Conservation (phyloP, 148 eudicot species). For the Talinum fruticosum region DNA sequence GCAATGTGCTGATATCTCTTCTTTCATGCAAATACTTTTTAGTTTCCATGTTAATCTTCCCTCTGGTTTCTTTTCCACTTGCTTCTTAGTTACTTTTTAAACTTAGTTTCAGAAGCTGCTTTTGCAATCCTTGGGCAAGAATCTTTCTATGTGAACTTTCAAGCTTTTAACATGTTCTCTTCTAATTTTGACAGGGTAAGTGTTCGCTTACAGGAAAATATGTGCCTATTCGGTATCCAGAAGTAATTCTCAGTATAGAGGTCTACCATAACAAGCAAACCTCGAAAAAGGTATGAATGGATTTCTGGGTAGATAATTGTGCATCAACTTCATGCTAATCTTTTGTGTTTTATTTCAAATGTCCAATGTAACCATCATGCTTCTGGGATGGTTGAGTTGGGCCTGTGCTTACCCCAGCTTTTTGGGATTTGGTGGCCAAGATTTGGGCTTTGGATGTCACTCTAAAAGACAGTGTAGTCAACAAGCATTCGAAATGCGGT, state of each 20-base stretch:
- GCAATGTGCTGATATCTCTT: too few relatives aligned
- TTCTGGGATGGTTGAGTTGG: neutral
- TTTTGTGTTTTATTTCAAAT: neutral
- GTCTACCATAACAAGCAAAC: conserved; percentile 51
- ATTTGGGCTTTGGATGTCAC: neutral
- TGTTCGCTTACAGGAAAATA: conserved; percentile 37
- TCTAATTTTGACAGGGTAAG: conserved; percentile 42
- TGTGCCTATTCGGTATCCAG: conserved; percentile 57
- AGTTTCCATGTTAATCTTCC: too few relatives aligned
- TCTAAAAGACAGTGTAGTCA: neutral
- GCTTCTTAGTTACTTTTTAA: too few relatives aligned
- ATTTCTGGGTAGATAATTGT: conserved; percentile 2
- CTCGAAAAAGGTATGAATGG: conserved; percentile 42
- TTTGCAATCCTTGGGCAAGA: neutral
- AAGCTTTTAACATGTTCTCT: conserved; percentile 3
- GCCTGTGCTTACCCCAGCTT: too few relatives aligned
- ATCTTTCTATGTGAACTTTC: neutral
- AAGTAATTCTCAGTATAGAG: conserved; percentile 67
- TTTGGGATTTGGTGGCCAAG: neutral
- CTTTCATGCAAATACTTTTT: too few relatives aligned
- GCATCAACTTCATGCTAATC: neutral
- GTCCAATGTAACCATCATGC: neutral
- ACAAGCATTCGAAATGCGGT: too few relatives aligned
- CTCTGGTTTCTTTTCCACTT: too few relatives aligned
- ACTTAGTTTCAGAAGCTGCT: neutral